Conservation (phyloP, 2,329 filamentous ascomycete genomes). For the Arthrobotrys musiformis region DNA sequence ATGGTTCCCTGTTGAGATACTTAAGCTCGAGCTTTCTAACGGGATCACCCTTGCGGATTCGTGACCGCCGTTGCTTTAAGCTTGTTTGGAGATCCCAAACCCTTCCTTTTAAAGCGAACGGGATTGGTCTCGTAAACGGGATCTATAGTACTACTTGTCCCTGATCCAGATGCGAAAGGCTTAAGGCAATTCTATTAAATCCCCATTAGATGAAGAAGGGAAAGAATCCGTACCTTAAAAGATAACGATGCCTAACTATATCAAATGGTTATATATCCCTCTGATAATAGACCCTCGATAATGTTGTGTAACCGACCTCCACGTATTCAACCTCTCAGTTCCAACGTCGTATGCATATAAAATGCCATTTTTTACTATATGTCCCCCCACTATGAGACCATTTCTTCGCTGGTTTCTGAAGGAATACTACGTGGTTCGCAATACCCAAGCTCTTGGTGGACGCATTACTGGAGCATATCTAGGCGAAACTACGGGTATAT, state of each 20-base stretch:
- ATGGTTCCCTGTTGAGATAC: not conserved
- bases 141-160: not conserved
- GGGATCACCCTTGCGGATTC: not conserved
- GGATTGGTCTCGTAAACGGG: no score
- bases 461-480: no score
- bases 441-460: not conserved
- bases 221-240: not conserved
- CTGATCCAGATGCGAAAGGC: slow-evolving; percentile 4
- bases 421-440: not conserved
- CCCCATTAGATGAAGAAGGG: not conserved
- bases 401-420: not conserved
- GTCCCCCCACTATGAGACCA: not conserved
- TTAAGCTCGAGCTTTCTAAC: slow-evolving; percentile 3
- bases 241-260: slow-evolving; percentile 13
- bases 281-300: not conserved
- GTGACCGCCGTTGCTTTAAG: slow-evolving; percentile 6
- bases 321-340: not conserved
- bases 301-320: slow-evolving; percentile 9
- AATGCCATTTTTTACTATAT: not conserved
- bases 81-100: not conserved
- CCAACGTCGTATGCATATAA: not conserved
- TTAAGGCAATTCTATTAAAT: not conserved
- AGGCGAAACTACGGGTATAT: not conserved
- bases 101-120: not conserved
- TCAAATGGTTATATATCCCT: slow-evolving; percentile 4